Evolutionary conservation across 306 rosid genomes (phyloP).

Genomic region (Parietaria judaica): DNA sequence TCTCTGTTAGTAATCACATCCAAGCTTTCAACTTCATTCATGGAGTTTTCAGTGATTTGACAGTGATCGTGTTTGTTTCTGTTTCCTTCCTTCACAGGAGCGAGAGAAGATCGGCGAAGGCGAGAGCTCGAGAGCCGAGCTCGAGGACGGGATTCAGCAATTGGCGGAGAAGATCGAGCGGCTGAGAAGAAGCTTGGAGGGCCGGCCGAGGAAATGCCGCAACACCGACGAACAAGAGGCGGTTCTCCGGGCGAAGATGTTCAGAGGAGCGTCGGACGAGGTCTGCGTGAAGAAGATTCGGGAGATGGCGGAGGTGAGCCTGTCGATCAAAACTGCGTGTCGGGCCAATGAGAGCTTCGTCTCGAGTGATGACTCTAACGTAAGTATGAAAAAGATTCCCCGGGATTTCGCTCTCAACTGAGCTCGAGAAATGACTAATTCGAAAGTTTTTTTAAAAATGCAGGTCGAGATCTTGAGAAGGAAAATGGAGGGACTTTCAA

Average conservation of each 20-base stretch:
- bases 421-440: too few species aligned
- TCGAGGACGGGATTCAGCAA: constrained; percentile 58
- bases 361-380: constrained; percentile 56
- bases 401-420: too few species aligned
- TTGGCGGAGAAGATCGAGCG: constrained; percentile 58
- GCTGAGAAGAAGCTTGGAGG: constrained; percentile 44
- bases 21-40: background rate
- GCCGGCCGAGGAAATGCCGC: constrained; percentile 23
- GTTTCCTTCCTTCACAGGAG: constrained; percentile 37
- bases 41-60: background rate
- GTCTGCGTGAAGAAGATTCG: constrained; percentile 41
- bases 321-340: constrained; percentile 31
- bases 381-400: constrained; percentile 21
- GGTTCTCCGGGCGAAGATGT: constrained; percentile 48
- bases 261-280: constrained; percentile 50
- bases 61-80: too few species aligned
- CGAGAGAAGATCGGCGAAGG: constrained; percentile 59
- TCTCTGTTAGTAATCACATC: constrained; percentile 47
- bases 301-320: constrained; percentile 55
- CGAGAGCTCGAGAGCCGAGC: constrained; percentile 25
- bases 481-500: constrained; percentile 85
- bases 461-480: constrained; percentile 81
- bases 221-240: constrained; percentile 62
- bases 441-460: background rate
- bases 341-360: constrained; percentile 30